Base-by-base conservation (phyloP, 768 basidiomycete species). In the button mushroom (Agaricus bisporus) region DNA sequence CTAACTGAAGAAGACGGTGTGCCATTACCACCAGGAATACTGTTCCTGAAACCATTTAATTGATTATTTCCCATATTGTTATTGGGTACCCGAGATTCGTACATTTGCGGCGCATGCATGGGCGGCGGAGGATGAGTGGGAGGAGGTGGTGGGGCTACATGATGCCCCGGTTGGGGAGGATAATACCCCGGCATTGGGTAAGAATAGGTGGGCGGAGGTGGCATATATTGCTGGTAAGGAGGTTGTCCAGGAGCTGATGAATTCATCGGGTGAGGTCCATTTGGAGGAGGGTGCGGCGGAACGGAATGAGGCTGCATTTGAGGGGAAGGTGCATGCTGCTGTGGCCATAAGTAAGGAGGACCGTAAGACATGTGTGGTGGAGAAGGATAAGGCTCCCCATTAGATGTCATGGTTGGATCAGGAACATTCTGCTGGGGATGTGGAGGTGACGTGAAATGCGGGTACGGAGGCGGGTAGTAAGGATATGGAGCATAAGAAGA, bases 61-160 rank as follows among this genome's bases (percentile, higher is more conserved):
- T 67, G 63, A 51, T 66, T 60, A 47, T 62, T 63, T 28, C 62
- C 60, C 20, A 63, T 56, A 20, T 60, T 64, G 44, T 61, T 63
- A 56, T 39, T 54, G 14, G 46, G 9, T 17, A 48, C 28, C 32
- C 48, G 53, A 39, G 53, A 18, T 1, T 39, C 53, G 12, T 29
- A 35, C 14, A 54, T 48, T 9, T 48, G 53, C 29, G 53, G 46
- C 12, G 47, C 45, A 15, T 48, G 56, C 42, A 59, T 52, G 4
- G 12, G 10, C 15, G 60, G 47, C n/a, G 47, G 50, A 32, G 61
- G 64, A 38, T 32, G 32, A 32, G 32, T 32, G 11, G 58, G 51
- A 12, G 59, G 57, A 35, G 56, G 61, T 25, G 61, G 54, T 45
- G 56, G 61, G 36, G 61, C 48, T 48, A 56, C 58, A 18, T 51